Base-by-base conservation (phyloP, 805 yeast genomes). In the Vanderwaltozyma polyspora region DNA sequence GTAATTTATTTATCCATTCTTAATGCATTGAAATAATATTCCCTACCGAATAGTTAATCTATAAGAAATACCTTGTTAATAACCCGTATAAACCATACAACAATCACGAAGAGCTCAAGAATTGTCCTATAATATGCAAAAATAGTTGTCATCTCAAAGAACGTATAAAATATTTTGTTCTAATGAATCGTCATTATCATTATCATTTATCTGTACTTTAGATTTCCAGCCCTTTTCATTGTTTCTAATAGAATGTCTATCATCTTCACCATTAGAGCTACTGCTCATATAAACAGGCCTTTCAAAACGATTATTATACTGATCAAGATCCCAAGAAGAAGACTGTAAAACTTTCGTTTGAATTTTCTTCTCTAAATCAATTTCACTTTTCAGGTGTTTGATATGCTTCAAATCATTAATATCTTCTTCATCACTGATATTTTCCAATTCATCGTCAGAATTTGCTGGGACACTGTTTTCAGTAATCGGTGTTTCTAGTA, bases 251-350 rank as follows among this genome's bases (percentile, higher is more conserved):
- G 6, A 25, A 4, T 29, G 24, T 13, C 21, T 19, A 12, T 25
- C 26, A 16, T 15, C 11, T 7, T 15, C 22, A 17, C 26, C 18
- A 6, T 23, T 25, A 21, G 17, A 31, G 2, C 29, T 25, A 4
- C 21, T 25, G 14, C 50, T 53, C 3, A 55, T 36, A 43, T 73
- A 74, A 0, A 59, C 54, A 0, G 79, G 79, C 34, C 65, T 69
- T 32, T 62, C 67, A 74, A 82, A 78, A 46, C 67, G 72, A 9
- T 58, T 40, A 22, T 59, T 51, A 38, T 79, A 83, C 30, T 61
- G 59, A 36, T 70, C 70, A 45, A 62, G 70, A 48, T 81, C 83
- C 84, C 87, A 81, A 2, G 63, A 53, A 19, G 62, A 59, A 9
- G 60, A 52, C 6, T 64, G 52, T 18, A 59, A 46, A 12, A 45